Conservation (phyloP, 2,329 filamentous ascomycete genomes). For the Fusarium oxysporum region DNA sequence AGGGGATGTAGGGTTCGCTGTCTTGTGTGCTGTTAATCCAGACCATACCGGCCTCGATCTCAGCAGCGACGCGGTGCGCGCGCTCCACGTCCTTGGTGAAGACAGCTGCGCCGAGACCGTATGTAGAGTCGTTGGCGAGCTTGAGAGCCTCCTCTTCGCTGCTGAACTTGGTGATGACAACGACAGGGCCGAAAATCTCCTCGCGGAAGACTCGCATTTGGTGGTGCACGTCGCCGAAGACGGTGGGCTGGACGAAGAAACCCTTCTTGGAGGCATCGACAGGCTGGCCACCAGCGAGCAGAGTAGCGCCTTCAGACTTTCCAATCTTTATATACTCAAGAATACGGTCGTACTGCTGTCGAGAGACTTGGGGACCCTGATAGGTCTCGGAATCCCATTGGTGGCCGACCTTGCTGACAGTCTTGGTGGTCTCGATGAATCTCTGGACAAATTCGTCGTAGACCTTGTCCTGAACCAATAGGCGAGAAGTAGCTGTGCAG, state of each 20-base stretch:
- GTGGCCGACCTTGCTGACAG: constrained; percentile 53
- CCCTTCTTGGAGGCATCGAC: constrained; percentile 73
- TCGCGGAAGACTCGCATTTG: constrained; percentile 89
- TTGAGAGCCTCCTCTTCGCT: constrained; percentile 79
- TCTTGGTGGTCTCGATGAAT: constrained; percentile 78
- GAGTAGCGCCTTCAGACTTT: constrained; percentile 44
- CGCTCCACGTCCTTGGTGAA: constrained; percentile 85
- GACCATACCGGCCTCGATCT: constrained; percentile 74
- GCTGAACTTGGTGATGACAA: constrained; percentile 84
- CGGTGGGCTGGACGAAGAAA: constrained; percentile 89
- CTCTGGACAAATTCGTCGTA: constrained; percentile 84
- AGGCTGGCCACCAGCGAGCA: constrained; percentile 51
- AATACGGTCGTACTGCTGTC: constrained; percentile 73
- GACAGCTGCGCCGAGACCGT: constrained; percentile 83
- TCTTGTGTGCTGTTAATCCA: constrained; percentile 59
- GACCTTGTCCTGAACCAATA: constrained; percentile 85
- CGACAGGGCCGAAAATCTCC: constrained; percentile 91
- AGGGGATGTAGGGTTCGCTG: constrained; percentile 43
- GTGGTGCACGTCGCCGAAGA: constrained; percentile 75
- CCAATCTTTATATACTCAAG: constrained; percentile 68
- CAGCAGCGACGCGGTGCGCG: constrained; percentile 80
- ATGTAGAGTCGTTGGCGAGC: constrained; percentile 78
- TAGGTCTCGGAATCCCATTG: constrained; percentile 53
- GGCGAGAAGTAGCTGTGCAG: constrained; percentile 80
- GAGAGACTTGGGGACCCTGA: constrained; percentile 63